Evolutionary conservation across 495 filamentous ascomycete species (phyloP).

Genomic region (Chaetomium cochliodes): DNA sequence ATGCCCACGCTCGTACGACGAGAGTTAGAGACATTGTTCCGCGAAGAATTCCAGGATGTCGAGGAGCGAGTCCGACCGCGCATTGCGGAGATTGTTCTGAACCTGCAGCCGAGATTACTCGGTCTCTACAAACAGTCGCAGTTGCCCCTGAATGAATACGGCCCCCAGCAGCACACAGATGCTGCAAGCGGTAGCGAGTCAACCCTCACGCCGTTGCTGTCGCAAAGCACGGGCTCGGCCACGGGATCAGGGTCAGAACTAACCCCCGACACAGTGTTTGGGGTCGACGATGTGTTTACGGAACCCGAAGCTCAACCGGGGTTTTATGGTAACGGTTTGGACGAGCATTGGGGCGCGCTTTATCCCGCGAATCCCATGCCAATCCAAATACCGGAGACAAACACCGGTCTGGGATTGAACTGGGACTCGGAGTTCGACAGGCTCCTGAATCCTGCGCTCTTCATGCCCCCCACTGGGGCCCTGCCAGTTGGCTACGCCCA

Average conservation of each 20-base stretch:
- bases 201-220: conserved; percentile 6
- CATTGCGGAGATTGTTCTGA: conserved; percentile 31
- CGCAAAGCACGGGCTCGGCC: conserved; percentile 2
- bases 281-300: not conserved
- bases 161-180: conserved; percentile 14
- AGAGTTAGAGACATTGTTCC: conserved; percentile 32
- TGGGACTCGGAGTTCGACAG: conserved; percentile 21
- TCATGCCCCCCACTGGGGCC: not conserved
- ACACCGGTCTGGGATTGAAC: conserved; percentile 5
- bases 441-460: conserved; percentile 12
- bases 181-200: conserved; percentile 4
- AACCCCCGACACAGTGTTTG: not conserved
- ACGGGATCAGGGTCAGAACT: not conserved
- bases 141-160: conserved; percentile 33
- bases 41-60: conserved; percentile 28
- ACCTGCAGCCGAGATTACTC: conserved; percentile 29
- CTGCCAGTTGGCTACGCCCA: not conserved
- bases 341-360: not conserved
- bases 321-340: not conserved
- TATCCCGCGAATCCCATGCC: not conserved
- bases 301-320: not conserved
- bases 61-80: conserved; percentile 28
- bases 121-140: conserved; percentile 33
- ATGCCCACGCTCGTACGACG: conserved; percentile 35
- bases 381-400: not conserved